Conservation (phyloP, 441 rosid genomes). For the Corymbia citriodora region DNA sequence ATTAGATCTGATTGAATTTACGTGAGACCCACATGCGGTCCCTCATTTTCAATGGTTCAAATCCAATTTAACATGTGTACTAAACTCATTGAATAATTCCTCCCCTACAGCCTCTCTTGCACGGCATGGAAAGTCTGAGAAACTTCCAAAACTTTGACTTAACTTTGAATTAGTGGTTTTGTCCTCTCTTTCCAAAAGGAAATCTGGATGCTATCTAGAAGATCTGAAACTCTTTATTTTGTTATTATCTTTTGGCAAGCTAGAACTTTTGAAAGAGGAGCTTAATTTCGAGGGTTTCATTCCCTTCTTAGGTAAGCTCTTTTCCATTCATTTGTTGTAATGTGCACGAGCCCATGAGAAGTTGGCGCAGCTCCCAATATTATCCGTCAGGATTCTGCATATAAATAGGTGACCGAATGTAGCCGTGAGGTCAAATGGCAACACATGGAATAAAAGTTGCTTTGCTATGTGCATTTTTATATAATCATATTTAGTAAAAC, state of each 20-base stretch:
- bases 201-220: not conserved
- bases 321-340: not conserved
- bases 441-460: not conserved
- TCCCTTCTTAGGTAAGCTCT: not conserved
- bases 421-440: not conserved
- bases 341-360: not conserved
- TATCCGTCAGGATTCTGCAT: not conserved
- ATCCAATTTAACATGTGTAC: not conserved
- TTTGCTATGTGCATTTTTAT: not conserved
- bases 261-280: not conserved
- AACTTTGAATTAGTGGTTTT: not conserved
- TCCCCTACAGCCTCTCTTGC: not conserved
- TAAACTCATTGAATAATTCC: not conserved
- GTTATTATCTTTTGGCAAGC: not conserved
- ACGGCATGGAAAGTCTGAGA: not conserved
- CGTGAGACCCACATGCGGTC: not conserved
- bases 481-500: not conserved
- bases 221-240: not conserved
- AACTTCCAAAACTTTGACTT: not conserved
- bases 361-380: not conserved
- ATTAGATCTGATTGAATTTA: not conserved
- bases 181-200: not conserved
- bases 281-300: not conserved
- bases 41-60: not conserved
- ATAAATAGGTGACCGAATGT: not conserved